phyloP scores from a whole-genome alignment of 2,329 filamentous ascomycete species.

The Ciborinia camelliae region DNA sequence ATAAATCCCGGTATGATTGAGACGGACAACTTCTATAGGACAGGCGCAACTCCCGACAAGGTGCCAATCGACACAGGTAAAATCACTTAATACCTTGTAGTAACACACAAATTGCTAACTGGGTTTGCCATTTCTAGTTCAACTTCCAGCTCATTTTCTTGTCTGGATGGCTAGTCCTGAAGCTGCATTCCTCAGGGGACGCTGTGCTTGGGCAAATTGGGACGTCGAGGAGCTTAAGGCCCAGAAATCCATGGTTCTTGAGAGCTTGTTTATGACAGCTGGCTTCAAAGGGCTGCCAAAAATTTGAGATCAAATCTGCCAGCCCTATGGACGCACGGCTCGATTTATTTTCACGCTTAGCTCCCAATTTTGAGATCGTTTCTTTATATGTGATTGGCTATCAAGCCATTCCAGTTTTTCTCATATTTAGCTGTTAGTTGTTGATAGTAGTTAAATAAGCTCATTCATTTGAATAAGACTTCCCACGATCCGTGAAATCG shows the following conservation, averaged over 20 bases:
- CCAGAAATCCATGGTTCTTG: slow-evolving; percentile 2
- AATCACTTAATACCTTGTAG: neutral
- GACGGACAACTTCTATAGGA: slow-evolving; percentile 10
- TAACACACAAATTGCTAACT: neutral
- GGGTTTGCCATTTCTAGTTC: neutral
- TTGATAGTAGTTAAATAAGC: no score
- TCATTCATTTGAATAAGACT: no score
- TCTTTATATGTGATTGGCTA: no score
- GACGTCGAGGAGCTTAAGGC: slow-evolving; percentile 46
- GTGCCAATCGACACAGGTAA: slow-evolving; percentile 9
- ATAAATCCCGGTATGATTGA: slow-evolving; percentile 43
- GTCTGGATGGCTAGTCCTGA: slow-evolving; percentile 35
- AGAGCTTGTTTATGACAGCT: slow-evolving; percentile 10
- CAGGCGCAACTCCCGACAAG: neutral
- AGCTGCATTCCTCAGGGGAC: slow-evolving; percentile 45
- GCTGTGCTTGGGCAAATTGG: slow-evolving; percentile 48
- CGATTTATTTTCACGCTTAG: neutral
- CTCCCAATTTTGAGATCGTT: no score
- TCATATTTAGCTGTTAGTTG: no score
- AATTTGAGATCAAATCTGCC: neutral
- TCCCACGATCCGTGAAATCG: no score
- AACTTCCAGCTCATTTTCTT: slow-evolving; percentile 13
- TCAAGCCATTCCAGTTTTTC: no score
- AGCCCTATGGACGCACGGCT: neutral
- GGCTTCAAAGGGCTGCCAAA: slow-evolving; percentile 9